These are phyloP conservation scores for Sporothrix inflata DNA, from an alignment of 2,329 filamentous ascomycete species.

Conservation along the genomic window DNA sequence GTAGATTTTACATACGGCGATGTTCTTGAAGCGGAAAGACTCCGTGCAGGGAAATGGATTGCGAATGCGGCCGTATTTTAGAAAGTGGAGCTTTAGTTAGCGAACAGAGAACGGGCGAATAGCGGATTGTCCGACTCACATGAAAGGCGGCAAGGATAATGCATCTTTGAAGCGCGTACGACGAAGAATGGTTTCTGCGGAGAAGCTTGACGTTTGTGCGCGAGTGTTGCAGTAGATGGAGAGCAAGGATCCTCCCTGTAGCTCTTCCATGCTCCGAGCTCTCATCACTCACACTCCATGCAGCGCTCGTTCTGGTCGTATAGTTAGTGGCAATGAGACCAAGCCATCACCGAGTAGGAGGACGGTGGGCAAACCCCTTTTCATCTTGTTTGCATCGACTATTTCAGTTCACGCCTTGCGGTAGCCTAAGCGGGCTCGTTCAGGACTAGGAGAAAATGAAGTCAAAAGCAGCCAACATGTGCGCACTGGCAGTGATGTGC, in stretches of 20 bases:
- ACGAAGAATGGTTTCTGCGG: not conserved
- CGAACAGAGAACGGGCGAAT: not conserved
- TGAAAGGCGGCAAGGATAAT: not conserved
- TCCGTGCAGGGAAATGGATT: not conserved
- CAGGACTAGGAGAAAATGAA: not conserved
- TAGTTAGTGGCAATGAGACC: not conserved
- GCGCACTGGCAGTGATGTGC: not conserved
- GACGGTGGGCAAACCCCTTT: not conserved
- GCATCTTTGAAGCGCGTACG: not conserved
- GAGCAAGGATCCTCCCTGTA: not conserved
- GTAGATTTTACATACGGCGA: not conserved
- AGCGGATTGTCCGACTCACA: constrained; percentile 4
- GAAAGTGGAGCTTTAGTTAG: not conserved
- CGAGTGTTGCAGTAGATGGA: not conserved
- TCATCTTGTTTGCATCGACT: not conserved
- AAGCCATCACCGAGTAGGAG: not conserved
- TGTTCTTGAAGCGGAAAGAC: not conserved
- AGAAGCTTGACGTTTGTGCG: not conserved
- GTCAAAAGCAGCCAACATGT: not conserved
- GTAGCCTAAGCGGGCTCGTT: not conserved
- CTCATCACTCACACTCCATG: not conserved
- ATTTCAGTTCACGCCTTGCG: not conserved
- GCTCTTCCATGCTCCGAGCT: not conserved
- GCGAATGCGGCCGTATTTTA: not conserved
- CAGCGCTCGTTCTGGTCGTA: not conserved